These are phyloP conservation scores for Pythium brachiatum DNA, from an alignment of 352 stramenopile genomes.

Conservation along the genomic window DNA sequence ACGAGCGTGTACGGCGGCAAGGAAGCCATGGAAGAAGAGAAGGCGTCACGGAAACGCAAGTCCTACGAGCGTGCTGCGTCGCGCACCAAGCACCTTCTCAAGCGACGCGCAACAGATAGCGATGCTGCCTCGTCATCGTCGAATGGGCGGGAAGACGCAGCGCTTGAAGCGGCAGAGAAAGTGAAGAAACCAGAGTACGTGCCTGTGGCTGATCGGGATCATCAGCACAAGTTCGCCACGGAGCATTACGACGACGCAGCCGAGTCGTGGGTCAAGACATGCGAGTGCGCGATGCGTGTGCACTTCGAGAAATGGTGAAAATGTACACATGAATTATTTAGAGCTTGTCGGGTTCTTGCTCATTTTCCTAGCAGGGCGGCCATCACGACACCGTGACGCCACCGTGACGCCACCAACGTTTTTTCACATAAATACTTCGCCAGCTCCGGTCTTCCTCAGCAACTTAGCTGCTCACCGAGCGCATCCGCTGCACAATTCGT, in stretches of 20 bases:
- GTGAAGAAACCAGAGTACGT: constrained; percentile 27
- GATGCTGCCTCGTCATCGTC: constrained; percentile 22
- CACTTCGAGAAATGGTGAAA: constrained; percentile 74
- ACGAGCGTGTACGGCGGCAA: constrained; percentile 45
- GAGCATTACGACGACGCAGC: constrained; percentile 39
- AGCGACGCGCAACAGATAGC: constrained; percentile 23
- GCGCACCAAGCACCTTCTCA: constrained; percentile 59
- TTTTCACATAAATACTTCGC: background rate
- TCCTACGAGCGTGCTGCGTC: constrained; percentile 49
- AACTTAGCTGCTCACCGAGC: background rate
- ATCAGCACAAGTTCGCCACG: constrained; percentile 50
- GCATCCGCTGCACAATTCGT: constrained; percentile 28
- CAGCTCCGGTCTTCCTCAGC: background rate
- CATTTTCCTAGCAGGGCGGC: background rate
- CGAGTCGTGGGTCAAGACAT: constrained; percentile 52
- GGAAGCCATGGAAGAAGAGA: constrained; percentile 43
- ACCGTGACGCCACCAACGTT: background rate
- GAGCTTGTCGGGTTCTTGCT: background rate
- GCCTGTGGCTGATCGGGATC: constrained; percentile 44
- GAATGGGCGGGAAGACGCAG: constrained; percentile 5
- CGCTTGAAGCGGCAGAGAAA: constrained; percentile 10
- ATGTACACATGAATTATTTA: constrained; percentile 11
- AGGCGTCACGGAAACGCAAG: constrained; percentile 39
- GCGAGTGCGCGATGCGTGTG: constrained; percentile 56
- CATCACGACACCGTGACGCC: background rate